Evolutionary conservation across 805 yeast species (phyloP), one percentile per base, ranked within the genome.

Genomic region (Ogataea methanolica): DNA sequence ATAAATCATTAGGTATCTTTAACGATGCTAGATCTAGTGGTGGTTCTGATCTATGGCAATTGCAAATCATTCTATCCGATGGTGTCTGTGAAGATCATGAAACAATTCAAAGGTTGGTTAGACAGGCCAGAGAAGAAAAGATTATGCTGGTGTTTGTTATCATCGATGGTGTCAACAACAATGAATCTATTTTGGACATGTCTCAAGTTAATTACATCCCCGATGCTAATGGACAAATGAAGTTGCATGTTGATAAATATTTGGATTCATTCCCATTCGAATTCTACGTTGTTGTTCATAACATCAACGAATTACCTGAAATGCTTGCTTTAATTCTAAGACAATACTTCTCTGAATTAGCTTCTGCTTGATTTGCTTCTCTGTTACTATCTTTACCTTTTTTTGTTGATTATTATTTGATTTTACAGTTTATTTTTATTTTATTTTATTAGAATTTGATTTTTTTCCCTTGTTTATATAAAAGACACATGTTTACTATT

Each of bases 41-140:
- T 0, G 69, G 66, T 54, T 60, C 71, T 37, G 96, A 88, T 51
- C 74, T 88, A 62, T 94, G 98, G 97, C 96, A 89, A 68, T 74
- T 94, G 54, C 89, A 95, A 65, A 89, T 94, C 47, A 85, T 94
- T 50, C 76, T 94, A 33, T 89, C 97, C 1, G 99, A 94, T 70
- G 99, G 99, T 68, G 88, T 94, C 42, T 90, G 97, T 63, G 99
- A 94, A 66, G 95, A 91, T 65, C 99, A 94, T 65, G 90, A 77
- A 31, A 80, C 85, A 0, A 73, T 94, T 43, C 82, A 86, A 54
- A 75, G 92, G 53, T 74, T 94, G 56, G 97, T 92, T 4, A 83
- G 99, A 58, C 80, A 80, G 54, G 98, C 98, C 1, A 77, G 96
- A 57, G 98, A 94, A 58, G 88, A 88, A 56, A 85, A 83, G 60